Evolutionary conservation across 164 flowering plant genomes (phyloP), one percentile per base, ranked within the genome.

Genomic region (Chimonanthus salicifolius): DNA sequence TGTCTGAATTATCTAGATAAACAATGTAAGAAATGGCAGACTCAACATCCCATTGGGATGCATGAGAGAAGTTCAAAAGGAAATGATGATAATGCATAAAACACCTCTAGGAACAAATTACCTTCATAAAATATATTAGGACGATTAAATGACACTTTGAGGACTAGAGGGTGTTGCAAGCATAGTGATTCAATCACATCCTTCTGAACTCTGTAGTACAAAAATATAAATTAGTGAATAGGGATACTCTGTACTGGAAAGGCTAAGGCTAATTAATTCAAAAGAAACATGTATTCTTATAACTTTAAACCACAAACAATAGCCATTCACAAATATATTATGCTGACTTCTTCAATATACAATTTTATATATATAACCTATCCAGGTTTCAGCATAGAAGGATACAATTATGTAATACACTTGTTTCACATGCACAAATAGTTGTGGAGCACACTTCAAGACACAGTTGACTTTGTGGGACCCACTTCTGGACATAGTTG

Each of bases 71-170:
- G 15, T 16, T 54, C 60, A 54, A 54, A 54, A 54, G n/a, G 5
- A 54, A 54, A 54, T 4, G 60, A n/a, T 54, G 3, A 4, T 54
- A n/a, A 54, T 2, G 60, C 15, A 13, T 54, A 54, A 54, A 54
- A 54, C 16, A 54, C 15, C 11, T 13, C 16, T n/a, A 54, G 60
- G 4, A 54, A 49, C 16, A 49, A 8, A 50, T 64, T 62, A 87
- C 98, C 98, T 94, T 94, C 97, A 83, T 94, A 94, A 77, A 81
- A 86, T 75, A 94, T 89, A 81, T 94, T 92, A 75, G 96, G 96
- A 65, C 98, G 98, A 76, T 94, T 91, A 73, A 94, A 94, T 58
- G 98, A 94, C 50, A 94, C 86, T 72, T 81, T 84, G 44, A 94
- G 88, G 48, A 94, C 86, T 74, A 94, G 73, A 63, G 98, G 97